Base-by-base conservation (phyloP, 2,329 filamentous ascomycete genomes). In the Xylariaceae sp. region DNA sequence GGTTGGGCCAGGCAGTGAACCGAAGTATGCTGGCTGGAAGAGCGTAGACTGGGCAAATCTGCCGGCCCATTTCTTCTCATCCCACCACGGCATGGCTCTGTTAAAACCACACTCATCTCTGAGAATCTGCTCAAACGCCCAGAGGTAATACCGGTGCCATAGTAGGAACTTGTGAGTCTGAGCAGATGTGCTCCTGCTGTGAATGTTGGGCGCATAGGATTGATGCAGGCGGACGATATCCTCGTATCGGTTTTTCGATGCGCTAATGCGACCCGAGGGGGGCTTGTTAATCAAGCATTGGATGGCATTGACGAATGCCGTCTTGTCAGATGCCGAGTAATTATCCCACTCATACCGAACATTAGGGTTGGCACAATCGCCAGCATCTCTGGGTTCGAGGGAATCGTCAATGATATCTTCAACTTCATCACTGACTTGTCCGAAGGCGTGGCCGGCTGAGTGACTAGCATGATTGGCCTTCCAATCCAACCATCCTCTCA, bases 61-160 rank as follows among this genome's bases (percentile, higher is more conserved):
- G 18, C 66, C 66, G 36, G 66, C 63, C 59, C 66, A 67, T 49
- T 63, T 63, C 60, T 66, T 68, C 66, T 69, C 66, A 43, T 69
- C 66, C 66, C 66, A 69, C 66, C 66, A 69, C 49, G 63, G 58
- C 54, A 69, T 60, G 14, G 65, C 61, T n/a, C 62, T 42, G 59
- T 63, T 53, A 55, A 67, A 69, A 38, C 63, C 65, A 42, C 66
- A 69, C 58, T 69, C 66, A 39, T 65, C 60, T 34, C 66, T 66
- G 11, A 69, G 56, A 16, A 65, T 47, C 53, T 66, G 63, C 53
- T 65, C 63, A 38, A 66, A 61, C 16, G 61, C 57, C 61, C 63
- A 66, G 13, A 63, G 54, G 56, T 60, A 69, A 61, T 69, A 69
- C 2, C 66, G 66, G 51, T 69, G 66, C 66, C 66, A 69, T 19